These are phyloP conservation scores for Debaryomyces sp. DNA, from an alignment of 1,139 yeast species.

Conservation along the genomic window DNA sequence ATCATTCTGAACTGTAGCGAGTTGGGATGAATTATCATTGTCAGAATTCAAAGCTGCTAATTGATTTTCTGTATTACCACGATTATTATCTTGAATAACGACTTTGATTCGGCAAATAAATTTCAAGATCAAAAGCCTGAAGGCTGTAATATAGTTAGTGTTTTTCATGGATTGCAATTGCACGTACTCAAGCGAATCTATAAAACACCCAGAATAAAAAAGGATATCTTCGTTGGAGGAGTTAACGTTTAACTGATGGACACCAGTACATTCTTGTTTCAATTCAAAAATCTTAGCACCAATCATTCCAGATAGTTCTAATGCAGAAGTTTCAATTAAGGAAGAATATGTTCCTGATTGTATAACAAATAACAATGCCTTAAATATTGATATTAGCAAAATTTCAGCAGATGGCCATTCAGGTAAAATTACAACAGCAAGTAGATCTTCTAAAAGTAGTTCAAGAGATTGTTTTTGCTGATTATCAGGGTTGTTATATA, in stretches of 20 bases:
- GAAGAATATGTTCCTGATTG: constrained; percentile 35
- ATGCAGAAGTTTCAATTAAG: constrained; percentile 47
- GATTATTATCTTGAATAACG: neutral
- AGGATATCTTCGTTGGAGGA: constrained; percentile 17
- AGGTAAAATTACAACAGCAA: constrained; percentile 50
- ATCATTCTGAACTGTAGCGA: neutral
- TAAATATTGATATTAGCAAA: constrained; percentile 45
- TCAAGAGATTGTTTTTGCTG: constrained; percentile 49
- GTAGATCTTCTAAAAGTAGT: constrained; percentile 56
- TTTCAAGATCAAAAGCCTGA: constrained; percentile 17
- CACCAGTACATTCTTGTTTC: constrained; percentile 14
- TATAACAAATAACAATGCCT: constrained; percentile 39
- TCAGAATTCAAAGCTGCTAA: constrained; percentile 15
- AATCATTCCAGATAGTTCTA: constrained; percentile 59
- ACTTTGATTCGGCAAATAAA: constrained; percentile 10
- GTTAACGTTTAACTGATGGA: constrained; percentile 16
- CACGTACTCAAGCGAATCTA: constrained; percentile 18
- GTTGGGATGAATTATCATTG: constrained; percentile 6
- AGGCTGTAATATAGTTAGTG: constrained; percentile 8
- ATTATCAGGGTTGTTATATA: constrained; percentile 39
- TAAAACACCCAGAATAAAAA: constrained; percentile 4
- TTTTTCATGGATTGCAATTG: constrained; percentile 15
- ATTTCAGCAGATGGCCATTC: constrained; percentile 65
- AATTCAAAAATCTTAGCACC: constrained; percentile 51
- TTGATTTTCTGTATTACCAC: constrained; percentile 9